Evolutionary conservation across 352 stramenopile species (phyloP).

Genomic region (Globisporangium carolinianum): DNA sequence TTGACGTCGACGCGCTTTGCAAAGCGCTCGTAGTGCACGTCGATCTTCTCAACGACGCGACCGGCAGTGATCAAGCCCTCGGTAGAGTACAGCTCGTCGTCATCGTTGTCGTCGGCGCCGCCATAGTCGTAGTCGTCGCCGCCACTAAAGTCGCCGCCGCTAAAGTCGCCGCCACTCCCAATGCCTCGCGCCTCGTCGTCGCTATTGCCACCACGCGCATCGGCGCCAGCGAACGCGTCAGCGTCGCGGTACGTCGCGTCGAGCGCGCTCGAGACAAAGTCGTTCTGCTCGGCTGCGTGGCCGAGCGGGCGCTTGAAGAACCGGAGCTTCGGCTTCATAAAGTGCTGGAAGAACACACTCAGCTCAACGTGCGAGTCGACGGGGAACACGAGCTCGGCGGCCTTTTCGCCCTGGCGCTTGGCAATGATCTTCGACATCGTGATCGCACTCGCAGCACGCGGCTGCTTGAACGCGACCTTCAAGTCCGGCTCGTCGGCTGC

Average conservation of each 20-base stretch:
- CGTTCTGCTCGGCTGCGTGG: slow-evolving; percentile 1
- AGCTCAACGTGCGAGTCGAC: slow-evolving; percentile 73
- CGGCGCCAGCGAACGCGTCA: no score
- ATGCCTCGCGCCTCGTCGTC: slow-evolving; percentile 1
- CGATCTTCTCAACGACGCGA: slow-evolving; percentile 93
- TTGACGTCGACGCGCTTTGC: slow-evolving; percentile 98
- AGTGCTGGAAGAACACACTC: slow-evolving; percentile 64
- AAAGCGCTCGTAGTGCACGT: slow-evolving; percentile 89
- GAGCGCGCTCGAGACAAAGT: slow-evolving; percentile 14
- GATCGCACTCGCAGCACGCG: slow-evolving; percentile 27
- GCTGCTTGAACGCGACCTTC: slow-evolving; percentile 31
- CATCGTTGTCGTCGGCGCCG: slow-evolving; percentile 9
- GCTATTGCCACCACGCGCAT: not conserved
- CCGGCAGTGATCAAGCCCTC: slow-evolving; percentile 78
- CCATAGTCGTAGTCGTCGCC: slow-evolving; percentile 30
- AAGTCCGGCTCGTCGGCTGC: slow-evolving; percentile 34
- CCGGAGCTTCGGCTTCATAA: slow-evolving; percentile 63
- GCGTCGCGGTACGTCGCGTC: slow-evolving; percentile 3
- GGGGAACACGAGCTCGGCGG: slow-evolving; percentile 60
- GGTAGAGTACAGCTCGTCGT: slow-evolving; percentile 40
- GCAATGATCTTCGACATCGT: slow-evolving; percentile 42
- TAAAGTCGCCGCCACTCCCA: slow-evolving; percentile 7
- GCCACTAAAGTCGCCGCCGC: not conserved
- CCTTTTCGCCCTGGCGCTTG: slow-evolving; percentile 45
- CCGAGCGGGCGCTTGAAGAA: slow-evolving; percentile 42